Percentiles rank a stretch among this genome's conserved stretches.
Conservation (phyloP, 495 filamentous ascomycete genomes). For the Jackrogersella multiformis region DNA sequence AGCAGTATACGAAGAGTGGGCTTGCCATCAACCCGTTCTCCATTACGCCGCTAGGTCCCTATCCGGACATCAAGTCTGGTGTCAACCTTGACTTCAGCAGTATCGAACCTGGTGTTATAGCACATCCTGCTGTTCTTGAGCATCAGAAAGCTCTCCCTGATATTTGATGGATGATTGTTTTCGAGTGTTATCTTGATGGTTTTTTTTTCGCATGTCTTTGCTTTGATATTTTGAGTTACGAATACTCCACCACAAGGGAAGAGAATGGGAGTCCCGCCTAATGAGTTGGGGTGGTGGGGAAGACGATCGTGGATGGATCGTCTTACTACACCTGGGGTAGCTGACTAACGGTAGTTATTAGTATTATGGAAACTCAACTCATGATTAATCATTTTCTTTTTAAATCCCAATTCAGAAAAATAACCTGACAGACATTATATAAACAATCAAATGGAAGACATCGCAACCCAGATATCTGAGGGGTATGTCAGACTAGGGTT, state of each 20-base stretch:
- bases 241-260: neutral
- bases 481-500: slow-evolving; percentile 14
- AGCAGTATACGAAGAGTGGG: slow-evolving; percentile 60
- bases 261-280: neutral
- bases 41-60: slow-evolving; percentile 72
- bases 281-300: too few species aligned
- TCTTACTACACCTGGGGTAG: too few species aligned
- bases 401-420: too few species aligned
- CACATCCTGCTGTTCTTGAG: slow-evolving; percentile 29
- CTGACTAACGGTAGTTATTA: too few species aligned
- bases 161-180: slow-evolving; percentile 1
- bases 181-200: neutral
- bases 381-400: too few species aligned
- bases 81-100: slow-evolving; percentile 25
- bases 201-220: neutral
- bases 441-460: neutral
- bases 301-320: too few species aligned
- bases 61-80: slow-evolving; percentile 64
- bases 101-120: slow-evolving; percentile 26
- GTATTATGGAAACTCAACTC: too few species aligned
- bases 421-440: neutral
- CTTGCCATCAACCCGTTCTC: slow-evolving; percentile 67
- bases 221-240: neutral
- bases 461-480: slow-evolving; percentile 2
- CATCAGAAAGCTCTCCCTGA: slow-evolving; percentile 27